A percentile compares a stretch with the other conserved stretches of the same genome.
These are phyloP conservation scores for Xylaria nigripes DNA, from an alignment of 495 filamentous ascomycete genomes.

Conservation along the genomic window DNA sequence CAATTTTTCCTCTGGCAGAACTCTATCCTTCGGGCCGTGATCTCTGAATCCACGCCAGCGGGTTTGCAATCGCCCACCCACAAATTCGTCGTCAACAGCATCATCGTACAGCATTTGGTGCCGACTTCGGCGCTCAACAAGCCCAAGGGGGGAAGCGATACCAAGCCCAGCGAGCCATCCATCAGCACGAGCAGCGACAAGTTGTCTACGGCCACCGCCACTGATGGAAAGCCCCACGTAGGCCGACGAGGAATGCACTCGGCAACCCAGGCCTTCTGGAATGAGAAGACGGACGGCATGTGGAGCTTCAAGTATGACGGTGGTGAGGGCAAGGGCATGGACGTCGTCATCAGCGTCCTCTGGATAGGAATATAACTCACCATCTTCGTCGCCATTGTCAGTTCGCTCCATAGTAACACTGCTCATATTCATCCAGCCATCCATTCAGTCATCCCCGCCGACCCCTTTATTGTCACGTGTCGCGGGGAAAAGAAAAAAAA, in stretches of 20 bases:
- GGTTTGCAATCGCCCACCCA: slow-evolving; percentile 46
- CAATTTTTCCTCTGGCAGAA: slow-evolving; percentile 46
- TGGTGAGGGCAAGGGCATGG: slow-evolving; percentile 74
- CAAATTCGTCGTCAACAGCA: slow-evolving; percentile 95
- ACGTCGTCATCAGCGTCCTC: slow-evolving; percentile 83
- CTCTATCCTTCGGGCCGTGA: slow-evolving; percentile 73
- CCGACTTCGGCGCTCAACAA: slow-evolving; percentile 48
- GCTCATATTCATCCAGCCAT: too few relatives aligned
- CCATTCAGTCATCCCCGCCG: too few relatives aligned
- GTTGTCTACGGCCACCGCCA: slow-evolving; percentile 23
- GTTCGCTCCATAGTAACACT: neutral
- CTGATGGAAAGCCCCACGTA: slow-evolving; percentile 50
- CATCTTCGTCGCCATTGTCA: neutral
- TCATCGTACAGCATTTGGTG: slow-evolving; percentile 85
- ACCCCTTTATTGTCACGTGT: too few relatives aligned
- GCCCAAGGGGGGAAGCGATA: slow-evolving; percentile 33
- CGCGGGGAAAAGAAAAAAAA: too few relatives aligned
- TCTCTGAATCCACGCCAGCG: slow-evolving; percentile 66
- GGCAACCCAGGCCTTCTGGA: slow-evolving; percentile 92
- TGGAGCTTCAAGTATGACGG: slow-evolving; percentile 95
- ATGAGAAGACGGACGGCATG: slow-evolving; percentile 94
- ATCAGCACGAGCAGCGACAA: slow-evolving; percentile 34
- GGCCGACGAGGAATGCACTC: slow-evolving; percentile 93
- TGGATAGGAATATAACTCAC: slow-evolving; percentile 61
- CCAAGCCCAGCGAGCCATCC: slow-evolving; percentile 25